phyloP scores from a whole-genome alignment of 2,329 filamentous ascomycete genomes.

The Dryadomyces sulphureus region DNA sequence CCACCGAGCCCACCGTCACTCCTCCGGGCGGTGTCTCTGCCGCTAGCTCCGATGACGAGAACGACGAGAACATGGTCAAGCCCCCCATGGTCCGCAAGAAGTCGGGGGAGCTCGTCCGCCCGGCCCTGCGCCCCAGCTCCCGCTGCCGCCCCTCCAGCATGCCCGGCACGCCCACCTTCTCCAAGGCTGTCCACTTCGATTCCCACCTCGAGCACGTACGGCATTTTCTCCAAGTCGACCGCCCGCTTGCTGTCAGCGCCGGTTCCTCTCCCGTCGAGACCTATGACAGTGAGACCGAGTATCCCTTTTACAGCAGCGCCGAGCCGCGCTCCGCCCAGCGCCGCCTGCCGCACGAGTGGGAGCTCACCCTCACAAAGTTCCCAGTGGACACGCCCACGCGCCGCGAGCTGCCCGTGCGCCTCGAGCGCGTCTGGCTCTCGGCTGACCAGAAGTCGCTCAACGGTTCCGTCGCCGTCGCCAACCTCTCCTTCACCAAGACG shows the following conservation, averaged over 20 bases:
- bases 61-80: constrained; percentile 55
- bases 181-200: constrained; percentile 97
- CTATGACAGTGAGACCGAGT: constrained; percentile 78
- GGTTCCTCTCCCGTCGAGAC: constrained; percentile 81
- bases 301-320: constrained; percentile 57
- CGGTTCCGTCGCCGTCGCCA: constrained; percentile 71
- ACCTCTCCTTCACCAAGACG: constrained; percentile 76
- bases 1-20: constrained; percentile 37
- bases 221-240: constrained; percentile 87
- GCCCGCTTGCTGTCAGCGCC: constrained; percentile 89
- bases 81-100: constrained; percentile 96
- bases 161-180: constrained; percentile 91
- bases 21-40: constrained; percentile 34
- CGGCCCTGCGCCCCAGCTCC: constrained; percentile 70
- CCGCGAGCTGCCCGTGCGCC: constrained; percentile 51
- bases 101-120: constrained; percentile 89
- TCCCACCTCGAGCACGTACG: constrained; percentile 90
- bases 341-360: constrained; percentile 60
- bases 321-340: constrained; percentile 19
- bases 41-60: constrained; percentile 46
- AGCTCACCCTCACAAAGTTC: constrained; percentile 75
- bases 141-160: constrained; percentile 80
- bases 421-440: constrained; percentile 80
- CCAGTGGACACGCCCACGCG: constrained; percentile 51
- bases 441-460: constrained; percentile 74